Conservation (phyloP, 768 basidiomycete genomes). For the Kwoniella sp. region DNA sequence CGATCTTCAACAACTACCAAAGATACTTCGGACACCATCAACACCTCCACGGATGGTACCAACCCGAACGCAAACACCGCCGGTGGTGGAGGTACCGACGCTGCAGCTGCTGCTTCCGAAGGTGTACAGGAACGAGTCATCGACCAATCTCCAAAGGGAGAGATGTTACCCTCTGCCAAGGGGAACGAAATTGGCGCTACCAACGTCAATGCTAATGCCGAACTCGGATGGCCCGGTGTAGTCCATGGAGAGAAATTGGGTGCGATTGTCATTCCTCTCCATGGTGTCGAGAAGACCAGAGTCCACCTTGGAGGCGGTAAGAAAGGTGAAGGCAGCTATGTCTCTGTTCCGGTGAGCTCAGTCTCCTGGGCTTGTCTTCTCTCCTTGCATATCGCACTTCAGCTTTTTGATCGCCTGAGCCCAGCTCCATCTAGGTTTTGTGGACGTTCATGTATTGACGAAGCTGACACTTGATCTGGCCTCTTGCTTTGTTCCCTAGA, state of each 20-base stretch:
- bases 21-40: slow-evolving; percentile 13
- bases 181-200: slow-evolving; percentile 35
- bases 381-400: no score
- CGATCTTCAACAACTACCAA: slow-evolving; percentile 18
- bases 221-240: slow-evolving; percentile 40
- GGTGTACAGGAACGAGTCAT: slow-evolving; percentile 18
- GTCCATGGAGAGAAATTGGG: slow-evolving; percentile 38
- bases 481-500: no score
- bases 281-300: slow-evolving; percentile 35
- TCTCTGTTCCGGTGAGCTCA: slow-evolving; percentile 33
- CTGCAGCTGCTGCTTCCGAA: neutral
- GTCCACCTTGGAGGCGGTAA: slow-evolving; percentile 36
- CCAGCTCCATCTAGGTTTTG: no score
- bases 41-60: slow-evolving; percentile 5
- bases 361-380: no score
- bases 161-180: slow-evolving; percentile 30
- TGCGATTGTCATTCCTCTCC: slow-evolving; percentile 31
- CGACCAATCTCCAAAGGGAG: slow-evolving; percentile 41
- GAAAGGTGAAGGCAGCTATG: slow-evolving; percentile 37
- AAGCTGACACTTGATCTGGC: neutral
- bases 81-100: slow-evolving; percentile 2
- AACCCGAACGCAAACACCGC: no score
- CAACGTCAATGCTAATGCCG: slow-evolving; percentile 37
- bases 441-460: no score
- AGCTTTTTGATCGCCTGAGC: no score